Base-by-base conservation (phyloP, 352 stramenopile species). In the Pythium rishiriense region DNA sequence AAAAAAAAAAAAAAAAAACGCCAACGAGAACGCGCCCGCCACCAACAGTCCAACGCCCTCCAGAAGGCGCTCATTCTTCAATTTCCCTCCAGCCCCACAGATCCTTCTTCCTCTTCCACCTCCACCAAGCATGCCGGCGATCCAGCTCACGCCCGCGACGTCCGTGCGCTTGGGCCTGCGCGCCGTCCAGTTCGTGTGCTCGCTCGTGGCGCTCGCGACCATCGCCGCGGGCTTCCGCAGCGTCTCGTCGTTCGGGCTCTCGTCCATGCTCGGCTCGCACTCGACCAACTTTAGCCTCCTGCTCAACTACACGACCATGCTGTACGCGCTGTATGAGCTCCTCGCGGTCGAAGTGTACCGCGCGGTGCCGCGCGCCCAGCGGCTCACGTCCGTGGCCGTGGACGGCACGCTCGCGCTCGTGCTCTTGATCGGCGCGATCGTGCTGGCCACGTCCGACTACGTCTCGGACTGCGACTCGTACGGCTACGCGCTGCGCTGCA, bases 271-370 rank as follows among this genome's bases (percentile, higher is more conserved):
- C 7, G 72, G 68, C 51, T 73, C 55, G 25, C 53, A 67, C 14
- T 64, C 64, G 19, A 77, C 70, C 60, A 85, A 73, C 10, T 91
- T 91, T 62, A 69, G 65, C 21, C 71, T 88, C 39, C 63, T 91
- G 33, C 79, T 88, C 72, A 70, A 75, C 21, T 90, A 89, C 68
- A 83, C 79, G 4, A 63, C 73, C 17, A 78, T 88, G 79, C 58
- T 91, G 17, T 90, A 87, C 64, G 72, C 51, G 7, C 65, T 88
- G 48, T 88, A 72, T 69, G 66, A 74, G 31, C 1, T 87, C 1
- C 55, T 82, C 39, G 74, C 62, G 10, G 69, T 90, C n/a, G 75
- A 91, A 51, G 39, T 83, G n/a, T 68, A 81, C 50, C 58, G 76
- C 55, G n/a, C 75, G 26, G 68, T 57, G n/a, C 60, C 60, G 45